Evolutionary conservation across 495 filamentous ascomycete species (phyloP), one percentile per base, ranked within the genome.

Genomic region (Pseudevernia furfuracea): DNA sequence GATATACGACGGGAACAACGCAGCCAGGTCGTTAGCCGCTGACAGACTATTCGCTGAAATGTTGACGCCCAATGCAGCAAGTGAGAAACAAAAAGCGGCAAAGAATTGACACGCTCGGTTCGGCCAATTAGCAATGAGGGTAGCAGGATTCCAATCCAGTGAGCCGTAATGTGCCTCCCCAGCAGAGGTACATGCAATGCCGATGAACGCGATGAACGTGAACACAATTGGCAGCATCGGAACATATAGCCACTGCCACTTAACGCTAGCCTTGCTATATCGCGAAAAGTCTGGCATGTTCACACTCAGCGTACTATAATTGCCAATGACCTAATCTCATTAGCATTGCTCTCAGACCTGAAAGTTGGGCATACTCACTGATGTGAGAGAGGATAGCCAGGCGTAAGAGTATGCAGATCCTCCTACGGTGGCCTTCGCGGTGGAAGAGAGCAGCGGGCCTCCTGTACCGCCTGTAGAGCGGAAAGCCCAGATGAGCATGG

Each of bases 11-110:
- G 86, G 86, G 58, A 79, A 80, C 0, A 89, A 77, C 14, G 79
- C 80, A 49, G 79, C 81, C 52, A 88, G 76, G 67, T 89, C 86
- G 71, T 89, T 88, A 30, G 86, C 83, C 14, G 80, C 83, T 15
- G 81, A 85, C 60, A 87, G 79, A 23, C 82, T 82, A 67, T 89
- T 89, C 38, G 85, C 85, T 1, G 84, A 85, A 66, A 89, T 80
- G 71, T 89, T 88, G 39, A 78, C 77, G 14, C 78, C 78, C 19
- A 81, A 57, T 0, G 76, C 76, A 2, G 79, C 78, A 12, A 81
- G 74, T 34, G 76, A 82, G 48, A 79, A 78, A 11, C 77, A 75
- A 23, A 71, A 78, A 67, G 75, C 80, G 62, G 70, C 80, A 41
- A 83, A 81, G 71, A 80, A 84, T 30, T 77, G 77, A 48, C 78